Evolutionary conservation across 805 yeast species (phyloP), one percentile per base, ranked within the genome.

Genomic region (Priceomyces carsonii): DNA sequence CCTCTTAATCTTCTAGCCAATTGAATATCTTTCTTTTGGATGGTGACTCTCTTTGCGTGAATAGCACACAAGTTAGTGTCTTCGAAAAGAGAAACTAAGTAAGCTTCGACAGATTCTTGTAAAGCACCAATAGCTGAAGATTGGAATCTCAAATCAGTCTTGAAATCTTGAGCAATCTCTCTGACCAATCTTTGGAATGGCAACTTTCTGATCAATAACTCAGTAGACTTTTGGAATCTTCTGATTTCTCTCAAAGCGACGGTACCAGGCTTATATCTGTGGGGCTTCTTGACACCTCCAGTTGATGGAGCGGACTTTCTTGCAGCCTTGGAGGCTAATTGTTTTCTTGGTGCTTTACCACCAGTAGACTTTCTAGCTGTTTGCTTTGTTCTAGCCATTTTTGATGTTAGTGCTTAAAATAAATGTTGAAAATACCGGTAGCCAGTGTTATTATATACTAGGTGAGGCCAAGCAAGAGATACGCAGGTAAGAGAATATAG

Each of bases 241-340:
- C 72, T 64, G 48, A 66, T 66, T 61, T 66, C 72, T 64, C 72
- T 64, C 60, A 66, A 66, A 46, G 72, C 72, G 41, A 66, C 72
- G 55, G 72, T 66, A 66, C 72, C 72, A 47, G 72, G 72, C 66
- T 66, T 66, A 61, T 66, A 66, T 66, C 72, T 66, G 69, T 66
- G 72, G 32, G 72, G 72, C 59, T 66, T 66, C 63, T 66, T 66
- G 49, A 66, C 72, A 61, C 72, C 72, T 40, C 72, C 72, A 38
- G 69, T 55, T 38, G 66, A 61, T 53, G 72, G 72, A 40, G 72
- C 72, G 33, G 72, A 66, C 55, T 66, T 66, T 63, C 72, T 64
- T 47, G 72, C 72, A 44, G 72, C 72, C 61, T 66, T 66, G 43
- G 72, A 66, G 48, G 72, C 72, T 54, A 66, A 64, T 55, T 66